phyloP scores from a whole-genome alignment of 2,329 filamentous ascomycete species.

The Sclerotinia trifoliorum region DNA sequence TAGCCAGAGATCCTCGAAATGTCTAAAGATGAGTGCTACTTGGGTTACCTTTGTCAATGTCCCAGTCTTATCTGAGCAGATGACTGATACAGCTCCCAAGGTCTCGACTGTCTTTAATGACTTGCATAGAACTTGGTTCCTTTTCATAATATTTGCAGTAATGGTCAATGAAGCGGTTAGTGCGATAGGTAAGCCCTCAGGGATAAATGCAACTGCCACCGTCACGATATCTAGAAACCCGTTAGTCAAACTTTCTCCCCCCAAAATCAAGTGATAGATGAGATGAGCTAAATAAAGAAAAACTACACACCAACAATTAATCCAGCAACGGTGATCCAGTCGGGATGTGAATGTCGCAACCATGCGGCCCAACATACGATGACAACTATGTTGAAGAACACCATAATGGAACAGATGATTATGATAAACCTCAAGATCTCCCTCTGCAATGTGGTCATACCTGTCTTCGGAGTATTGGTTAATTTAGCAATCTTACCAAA shows the following conservation, averaged over 20 bases:
- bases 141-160: conserved; percentile 70
- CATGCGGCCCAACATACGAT: conserved; percentile 68
- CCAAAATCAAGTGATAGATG: not conserved
- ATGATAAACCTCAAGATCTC: conserved; percentile 71
- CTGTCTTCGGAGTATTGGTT: conserved; percentile 65
- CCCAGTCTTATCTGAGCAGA: conserved; percentile 76
- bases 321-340: conserved; percentile 68
- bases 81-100: conserved; percentile 67
- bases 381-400: conserved; percentile 61
- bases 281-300: conserved; percentile 60
- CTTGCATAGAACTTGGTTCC: conserved; percentile 75
- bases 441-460: conserved; percentile 66
- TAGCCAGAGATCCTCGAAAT: conserved; percentile 7
- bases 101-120: conserved; percentile 76
- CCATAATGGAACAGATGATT: conserved; percentile 66
- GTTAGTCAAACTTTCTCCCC: not conserved
- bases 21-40: not conserved
- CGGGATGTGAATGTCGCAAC: conserved; percentile 61
- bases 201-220: conserved; percentile 65
- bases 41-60: conserved; percentile 52
- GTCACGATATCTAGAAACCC: conserved; percentile 15
- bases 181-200: conserved; percentile 69
- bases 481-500: conserved; percentile 73
- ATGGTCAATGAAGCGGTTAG: conserved; percentile 70
- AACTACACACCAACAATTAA: conserved; percentile 56